Evolutionary conservation across 2,329 filamentous ascomycete genomes (phyloP).

Genomic region (Pseudogymnoascus destructans): DNA sequence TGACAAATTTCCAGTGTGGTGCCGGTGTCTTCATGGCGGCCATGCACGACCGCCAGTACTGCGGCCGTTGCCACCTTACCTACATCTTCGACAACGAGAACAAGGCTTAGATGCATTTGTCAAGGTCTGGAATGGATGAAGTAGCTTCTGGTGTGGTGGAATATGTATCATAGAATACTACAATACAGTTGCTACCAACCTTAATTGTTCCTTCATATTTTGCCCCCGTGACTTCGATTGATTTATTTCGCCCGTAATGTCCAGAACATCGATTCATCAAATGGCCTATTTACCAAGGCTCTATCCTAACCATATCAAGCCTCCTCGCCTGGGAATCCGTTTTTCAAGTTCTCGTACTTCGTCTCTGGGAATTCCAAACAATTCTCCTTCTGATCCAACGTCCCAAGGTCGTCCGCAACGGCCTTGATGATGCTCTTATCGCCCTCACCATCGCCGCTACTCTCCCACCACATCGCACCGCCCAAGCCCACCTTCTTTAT

Average conservation of each 20-base stretch:
- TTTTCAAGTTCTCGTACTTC: conserved; percentile 58
- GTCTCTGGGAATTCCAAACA: conserved; percentile 49
- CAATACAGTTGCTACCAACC: conserved; percentile 9
- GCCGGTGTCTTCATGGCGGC: conserved; percentile 99
- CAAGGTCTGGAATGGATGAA: conserved; percentile 2
- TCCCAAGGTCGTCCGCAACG: conserved; percentile 41
- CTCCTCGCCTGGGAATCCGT: conserved; percentile 38
- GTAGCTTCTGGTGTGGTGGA: conserved; percentile 1
- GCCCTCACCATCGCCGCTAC: conserved; percentile 58
- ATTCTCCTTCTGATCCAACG: conserved; percentile 43
- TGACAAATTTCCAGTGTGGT: conserved; percentile 59
- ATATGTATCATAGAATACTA: conserved; percentile 4
- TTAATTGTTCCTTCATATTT: conserved; percentile 1
- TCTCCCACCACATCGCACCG: conserved; percentile 98
- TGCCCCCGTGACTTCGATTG: background rate
- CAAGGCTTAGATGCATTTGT: conserved; percentile 13
- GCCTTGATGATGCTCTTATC: conserved; percentile 54
- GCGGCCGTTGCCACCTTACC: conserved; percentile 56
- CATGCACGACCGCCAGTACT: conserved; percentile 90
- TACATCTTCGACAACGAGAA: conserved; percentile 57
- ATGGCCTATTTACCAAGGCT: background rate
- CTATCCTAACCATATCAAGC: conserved; percentile 22
- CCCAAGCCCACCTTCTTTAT: conserved; percentile 56
- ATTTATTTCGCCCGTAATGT: background rate
- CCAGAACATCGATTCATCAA: background rate